Conservation (phyloP, 2,329 filamentous ascomycete species). For the Thermomyces lanuginosus region DNA sequence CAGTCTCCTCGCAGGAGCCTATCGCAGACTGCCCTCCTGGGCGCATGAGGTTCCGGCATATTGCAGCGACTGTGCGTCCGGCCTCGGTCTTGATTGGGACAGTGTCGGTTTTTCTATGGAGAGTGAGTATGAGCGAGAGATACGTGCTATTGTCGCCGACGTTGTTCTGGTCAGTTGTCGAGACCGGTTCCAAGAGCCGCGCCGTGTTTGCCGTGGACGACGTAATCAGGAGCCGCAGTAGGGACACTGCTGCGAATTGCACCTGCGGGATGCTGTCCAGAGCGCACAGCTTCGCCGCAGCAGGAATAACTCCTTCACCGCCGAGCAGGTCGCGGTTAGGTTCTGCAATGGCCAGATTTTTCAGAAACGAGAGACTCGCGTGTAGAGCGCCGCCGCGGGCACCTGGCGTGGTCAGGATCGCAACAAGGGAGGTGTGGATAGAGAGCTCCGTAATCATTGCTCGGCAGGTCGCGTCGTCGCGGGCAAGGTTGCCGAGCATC, state of each 20-base stretch:
- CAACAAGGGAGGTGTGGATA: conserved; percentile 26
- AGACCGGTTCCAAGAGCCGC: conserved; percentile 18
- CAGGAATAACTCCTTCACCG: conserved; percentile 23
- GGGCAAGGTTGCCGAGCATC: conserved; percentile 32
- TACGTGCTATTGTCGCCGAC: conserved; percentile 19
- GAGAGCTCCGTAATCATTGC: conserved; percentile 23
- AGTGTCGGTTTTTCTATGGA: conserved; percentile 28
- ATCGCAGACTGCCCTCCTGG: no score
- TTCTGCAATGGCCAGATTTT: conserved; percentile 31
- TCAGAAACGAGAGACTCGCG: conserved; percentile 30
- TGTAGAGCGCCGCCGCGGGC: conserved; percentile 27
- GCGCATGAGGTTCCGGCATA: conserved; percentile 24
- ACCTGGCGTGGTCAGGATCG: conserved; percentile 20
- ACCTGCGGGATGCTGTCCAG: conserved; percentile 29
- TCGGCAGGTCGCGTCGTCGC: conserved; percentile 27
- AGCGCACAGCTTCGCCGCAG: conserved; percentile 23
- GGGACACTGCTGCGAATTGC: conserved; percentile 28
- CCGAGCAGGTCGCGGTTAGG: conserved; percentile 26
- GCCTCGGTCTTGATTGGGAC: conserved; percentile 31
- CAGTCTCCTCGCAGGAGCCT: conserved; percentile 8
- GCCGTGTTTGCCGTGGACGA: conserved; percentile 23
- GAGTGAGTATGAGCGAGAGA: conserved; percentile 25
- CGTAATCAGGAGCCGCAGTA: conserved; percentile 24
- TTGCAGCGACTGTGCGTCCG: conserved; percentile 29
- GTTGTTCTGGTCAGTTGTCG: conserved; percentile 15